Base-by-base conservation (phyloP, 441 rosid species). In the Aquilaria agallochum region DNA sequence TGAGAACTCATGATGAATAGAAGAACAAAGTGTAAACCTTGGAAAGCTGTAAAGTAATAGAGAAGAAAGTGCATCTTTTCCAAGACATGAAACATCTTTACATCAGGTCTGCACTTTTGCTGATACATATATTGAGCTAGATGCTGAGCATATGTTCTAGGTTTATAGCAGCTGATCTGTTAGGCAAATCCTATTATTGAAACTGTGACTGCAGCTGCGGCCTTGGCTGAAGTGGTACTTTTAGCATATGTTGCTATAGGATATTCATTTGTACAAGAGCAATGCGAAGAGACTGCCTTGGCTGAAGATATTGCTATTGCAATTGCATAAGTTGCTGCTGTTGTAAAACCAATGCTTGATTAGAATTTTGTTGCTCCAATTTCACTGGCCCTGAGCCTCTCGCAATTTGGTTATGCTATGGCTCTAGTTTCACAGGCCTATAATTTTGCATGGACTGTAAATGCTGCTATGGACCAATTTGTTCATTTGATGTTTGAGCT, bases 121-220 rank as follows among this genome's bases (percentile, higher is more conserved):
- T 70, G 72, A 57, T 70, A 59, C 65, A 78, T 70, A 56, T 72
- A 78, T 49, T 73, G 77, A 4, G 78, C 65, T 69, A 78, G 56
- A 51, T 74, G 80, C 55, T 60, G 71, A 50, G 80, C 79, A 47
- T 80, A 75, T 50, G 60, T 72, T 63, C 83, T 77, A 9, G 80
- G 80, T 68, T 78, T 77, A 65, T 75, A 13, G 61, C 58, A 42
- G 70, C 53, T 10, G 82, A 72, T 68, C 77, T 60, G 47, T 61
- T 34, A 13, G 77, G 80, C 48, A 68, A 58, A 59, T 67, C 75
- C 58, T 72, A 74, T 55, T 63, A 75, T 55, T 60, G 74, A 66
- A 74, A 68, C 51, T 68, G 81, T 53, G 65, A 67, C 30, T 62
- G 75, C 30, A 68, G 64, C 20, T 69, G 79, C n/a, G 72, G 54